Evolutionary conservation across 2,329 filamentous ascomycete genomes (phyloP).

Genomic region (Blumeriella jaapii): DNA sequence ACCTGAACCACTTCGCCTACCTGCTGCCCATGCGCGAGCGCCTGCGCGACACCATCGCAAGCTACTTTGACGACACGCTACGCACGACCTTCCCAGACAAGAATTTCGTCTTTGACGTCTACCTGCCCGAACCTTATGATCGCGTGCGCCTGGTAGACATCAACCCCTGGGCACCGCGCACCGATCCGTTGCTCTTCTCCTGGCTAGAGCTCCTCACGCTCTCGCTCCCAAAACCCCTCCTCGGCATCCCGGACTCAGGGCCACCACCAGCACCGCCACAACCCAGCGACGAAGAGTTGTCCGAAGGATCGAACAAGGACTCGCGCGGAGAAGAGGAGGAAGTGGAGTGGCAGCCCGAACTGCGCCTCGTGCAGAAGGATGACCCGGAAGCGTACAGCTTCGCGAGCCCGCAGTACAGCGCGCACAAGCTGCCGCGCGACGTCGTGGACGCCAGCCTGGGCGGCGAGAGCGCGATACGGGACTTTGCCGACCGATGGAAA

Average conservation of each 20-base stretch:
- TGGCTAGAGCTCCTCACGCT: constrained; percentile 79
- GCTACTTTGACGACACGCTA: constrained; percentile 67
- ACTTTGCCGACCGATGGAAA: constrained; percentile 70
- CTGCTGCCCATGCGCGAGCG: constrained; percentile 51
- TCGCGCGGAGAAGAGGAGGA: constrained; percentile 38
- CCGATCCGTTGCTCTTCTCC: constrained; percentile 78
- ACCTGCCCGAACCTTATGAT: constrained; percentile 58
- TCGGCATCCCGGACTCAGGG: constrained; percentile 34
- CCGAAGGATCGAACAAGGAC: no score
- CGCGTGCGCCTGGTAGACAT: constrained; percentile 73
- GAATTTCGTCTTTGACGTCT: constrained; percentile 84
- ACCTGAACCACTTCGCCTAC: constrained; percentile 85
- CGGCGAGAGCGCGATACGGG: constrained; percentile 65
- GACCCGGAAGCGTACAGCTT: constrained; percentile 87
- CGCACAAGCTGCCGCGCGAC: constrained; percentile 89
- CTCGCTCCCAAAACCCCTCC: constrained; percentile 46
- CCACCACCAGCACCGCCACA: constrained; percentile 24
- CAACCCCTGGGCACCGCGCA: constrained; percentile 85
- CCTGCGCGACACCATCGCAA: constrained; percentile 55
- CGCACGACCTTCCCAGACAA: constrained; percentile 71
- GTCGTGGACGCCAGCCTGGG: constrained; percentile 63
- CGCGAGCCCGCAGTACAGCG: constrained; percentile 76
- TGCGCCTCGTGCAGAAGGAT: constrained; percentile 70
- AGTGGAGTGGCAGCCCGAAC: constrained; percentile 54
- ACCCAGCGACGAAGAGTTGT: constrained; percentile 33